A percentile compares a stretch with the other conserved stretches of the same genome.
These are phyloP conservation scores for Botryotinia convoluta DNA, from an alignment of 2,329 filamentous ascomycete genomes.

Conservation along the genomic window DNA sequence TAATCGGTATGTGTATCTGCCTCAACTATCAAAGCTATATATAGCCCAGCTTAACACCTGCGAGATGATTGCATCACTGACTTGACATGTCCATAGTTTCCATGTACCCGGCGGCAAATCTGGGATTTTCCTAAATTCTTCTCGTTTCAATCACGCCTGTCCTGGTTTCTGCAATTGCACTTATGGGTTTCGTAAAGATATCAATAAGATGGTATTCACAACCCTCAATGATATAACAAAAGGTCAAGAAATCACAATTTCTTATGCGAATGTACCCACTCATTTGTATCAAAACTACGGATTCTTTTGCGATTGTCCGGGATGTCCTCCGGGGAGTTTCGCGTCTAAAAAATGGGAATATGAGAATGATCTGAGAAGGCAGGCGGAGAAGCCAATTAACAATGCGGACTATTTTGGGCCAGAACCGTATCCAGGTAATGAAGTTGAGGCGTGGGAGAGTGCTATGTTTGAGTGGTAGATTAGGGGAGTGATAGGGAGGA, in stretches of 20 bases:
- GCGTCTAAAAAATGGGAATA: conserved; percentile 14
- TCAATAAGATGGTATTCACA: conserved; percentile 44
- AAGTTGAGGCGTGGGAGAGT: not conserved
- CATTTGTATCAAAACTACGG: conserved; percentile 48
- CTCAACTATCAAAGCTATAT: not conserved
- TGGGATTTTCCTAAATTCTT: conserved; percentile 46
- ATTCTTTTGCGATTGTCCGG: conserved; percentile 52
- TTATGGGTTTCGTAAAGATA: conserved; percentile 39
- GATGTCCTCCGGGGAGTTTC: conserved; percentile 39
- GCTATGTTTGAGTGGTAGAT: conserved; percentile 4
- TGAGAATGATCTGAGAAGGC: not conserved
- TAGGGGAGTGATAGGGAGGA: not conserved
- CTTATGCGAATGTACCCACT: conserved; percentile 45
- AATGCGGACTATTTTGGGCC: not conserved
- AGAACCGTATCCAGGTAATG: not conserved
- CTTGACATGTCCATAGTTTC: not conserved
- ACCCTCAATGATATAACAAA: conserved; percentile 41
- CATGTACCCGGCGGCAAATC: not conserved
- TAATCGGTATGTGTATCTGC: conserved; percentile 32
- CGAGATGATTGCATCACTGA: not conserved
- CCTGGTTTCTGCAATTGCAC: conserved; percentile 44
- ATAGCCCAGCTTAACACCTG: not conserved
- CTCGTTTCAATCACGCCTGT: conserved; percentile 60
- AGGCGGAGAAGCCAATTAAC: not conserved
- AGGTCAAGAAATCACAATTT: conserved; percentile 52